These are phyloP conservation scores for Prunus dulcis DNA, from an alignment of 306 rosid genomes.

Conservation along the genomic window DNA sequence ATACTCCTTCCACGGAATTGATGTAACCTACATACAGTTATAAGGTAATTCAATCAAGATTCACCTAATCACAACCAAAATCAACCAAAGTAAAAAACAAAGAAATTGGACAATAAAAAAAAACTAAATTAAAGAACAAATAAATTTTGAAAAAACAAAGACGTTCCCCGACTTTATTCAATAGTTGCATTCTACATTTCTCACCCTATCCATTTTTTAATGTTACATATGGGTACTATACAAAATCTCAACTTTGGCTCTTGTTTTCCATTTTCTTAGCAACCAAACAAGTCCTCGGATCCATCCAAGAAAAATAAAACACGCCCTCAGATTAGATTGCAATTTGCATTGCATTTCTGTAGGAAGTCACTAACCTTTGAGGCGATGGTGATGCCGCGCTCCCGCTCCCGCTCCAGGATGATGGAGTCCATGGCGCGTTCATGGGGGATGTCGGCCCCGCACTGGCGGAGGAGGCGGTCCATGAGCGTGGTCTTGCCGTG, in stretches of 20 bases:
- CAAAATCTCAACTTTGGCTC: neutral
- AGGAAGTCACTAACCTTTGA: constrained; percentile 52
- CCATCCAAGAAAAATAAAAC: too few relatives aligned
- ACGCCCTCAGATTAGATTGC: neutral
- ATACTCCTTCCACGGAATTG: constrained; percentile 77
- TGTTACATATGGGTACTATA: neutral
- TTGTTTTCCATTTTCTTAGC: neutral
- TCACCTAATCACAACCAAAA: too few relatives aligned
- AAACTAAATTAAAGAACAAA: neutral
- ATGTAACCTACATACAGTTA: constrained; percentile 57
- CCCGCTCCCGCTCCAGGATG: constrained; percentile 94
- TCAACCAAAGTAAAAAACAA: neutral
- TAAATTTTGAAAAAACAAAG: neutral
- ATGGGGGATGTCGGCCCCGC: constrained; percentile 94
- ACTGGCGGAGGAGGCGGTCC: constrained; percentile 98
- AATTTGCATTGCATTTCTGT: neutral
- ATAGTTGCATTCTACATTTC: too few relatives aligned
- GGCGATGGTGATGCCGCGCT: constrained; percentile 94
- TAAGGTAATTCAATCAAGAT: neutral
- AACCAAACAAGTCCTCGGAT: neutral
- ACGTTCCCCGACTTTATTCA: neutral
- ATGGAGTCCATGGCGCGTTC: constrained; percentile 96
- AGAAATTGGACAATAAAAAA: neutral
- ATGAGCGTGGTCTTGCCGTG: constrained; percentile 98
- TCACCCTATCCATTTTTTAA: neutral